These are phyloP conservation scores for Lipomyces chichibuensis DNA, from an alignment of 805 yeast genomes.

Conservation along the genomic window DNA sequence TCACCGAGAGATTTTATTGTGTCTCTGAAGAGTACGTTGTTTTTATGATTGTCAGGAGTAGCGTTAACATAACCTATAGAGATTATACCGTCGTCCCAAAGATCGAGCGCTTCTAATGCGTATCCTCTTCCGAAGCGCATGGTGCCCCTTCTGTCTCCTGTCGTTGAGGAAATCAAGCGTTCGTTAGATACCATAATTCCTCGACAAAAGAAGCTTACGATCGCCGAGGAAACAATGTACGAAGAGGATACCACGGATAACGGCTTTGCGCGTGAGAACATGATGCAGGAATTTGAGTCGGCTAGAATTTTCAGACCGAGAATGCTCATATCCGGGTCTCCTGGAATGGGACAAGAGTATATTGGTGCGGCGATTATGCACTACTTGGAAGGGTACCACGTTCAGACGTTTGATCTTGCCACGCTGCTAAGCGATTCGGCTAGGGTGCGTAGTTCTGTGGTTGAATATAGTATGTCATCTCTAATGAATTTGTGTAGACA, in stretches of 20 bases:
- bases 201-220: constrained; percentile 53
- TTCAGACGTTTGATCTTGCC: constrained; percentile 82
- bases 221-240: constrained; percentile 70
- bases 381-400: constrained; percentile 83
- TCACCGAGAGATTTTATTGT: constrained; percentile 81
- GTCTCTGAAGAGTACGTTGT: constrained; percentile 61
- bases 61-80: constrained; percentile 38
- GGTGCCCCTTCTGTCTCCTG: constrained; percentile 61
- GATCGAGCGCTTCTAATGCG: constrained; percentile 74
- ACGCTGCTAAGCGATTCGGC: constrained; percentile 76
- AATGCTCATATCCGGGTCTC: constrained; percentile 67
- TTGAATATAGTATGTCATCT: neutral
- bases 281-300: constrained; percentile 52
- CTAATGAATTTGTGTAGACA: constrained; percentile 44
- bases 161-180: constrained; percentile 52
- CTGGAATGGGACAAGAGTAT: constrained; percentile 87
- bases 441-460: constrained; percentile 41
- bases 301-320: constrained; percentile 82
- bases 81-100: constrained; percentile 88
- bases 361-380: constrained; percentile 80
- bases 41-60: neutral
- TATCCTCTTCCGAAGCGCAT: constrained; percentile 79
- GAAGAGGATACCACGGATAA: constrained; percentile 62
- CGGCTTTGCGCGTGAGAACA: constrained; percentile 70
- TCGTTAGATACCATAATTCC: constrained; percentile 67